Evolutionary conservation across 1,284 basidiomycete species (phyloP), one percentile per base, ranked within the genome.

Genomic region (Ganoderma resinaceum): DNA sequence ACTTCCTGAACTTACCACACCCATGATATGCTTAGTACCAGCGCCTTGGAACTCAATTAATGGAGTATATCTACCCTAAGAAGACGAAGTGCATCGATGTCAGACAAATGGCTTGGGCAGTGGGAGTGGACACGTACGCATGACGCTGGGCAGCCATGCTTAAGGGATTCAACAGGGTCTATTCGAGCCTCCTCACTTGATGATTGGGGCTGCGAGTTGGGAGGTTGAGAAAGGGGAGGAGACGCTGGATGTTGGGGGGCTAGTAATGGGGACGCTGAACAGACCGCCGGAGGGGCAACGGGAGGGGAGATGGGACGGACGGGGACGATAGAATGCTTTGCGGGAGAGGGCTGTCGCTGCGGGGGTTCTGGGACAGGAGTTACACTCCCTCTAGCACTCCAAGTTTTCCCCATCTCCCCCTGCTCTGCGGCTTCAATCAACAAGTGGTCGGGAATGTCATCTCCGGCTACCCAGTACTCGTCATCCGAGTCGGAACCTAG

Each of bases 11-110:
- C 64, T 69, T 0, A 76, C 75, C 1, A 79, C 71, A 1, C 71
- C 78, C 43, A 78, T 75, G 26, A 78, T 61, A 16, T 73, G 74
- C 43, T 64, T 67, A n/a, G 55, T 29, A 8, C 63, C 66, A 16
- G 31, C 26, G 20, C 55, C 52, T 35, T 67, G 29, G 14, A 75
- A 62, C 16, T 73, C 63, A 38, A 42, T 23, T 2, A 77, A 61
- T 14, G 72, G 69, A 7, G 61, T 68, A 61, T 75, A 76, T 33
- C 37, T 29, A 7, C 66, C 65, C 76, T 76, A 18, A 12, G 35
- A 2, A 29, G 14, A 12, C 38, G 33, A 9, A 38, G 23, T 18
- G 37, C 2, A 38, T 11, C 14, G 35, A 29, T 8, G 11, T 55
- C 29, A 55, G 52, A 18, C 29, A 31, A 29, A 33, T 23, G 8